Evolutionary conservation across 129 eudicot genomes (phyloP).

Genomic region (Scalesia atractyloides): DNA sequence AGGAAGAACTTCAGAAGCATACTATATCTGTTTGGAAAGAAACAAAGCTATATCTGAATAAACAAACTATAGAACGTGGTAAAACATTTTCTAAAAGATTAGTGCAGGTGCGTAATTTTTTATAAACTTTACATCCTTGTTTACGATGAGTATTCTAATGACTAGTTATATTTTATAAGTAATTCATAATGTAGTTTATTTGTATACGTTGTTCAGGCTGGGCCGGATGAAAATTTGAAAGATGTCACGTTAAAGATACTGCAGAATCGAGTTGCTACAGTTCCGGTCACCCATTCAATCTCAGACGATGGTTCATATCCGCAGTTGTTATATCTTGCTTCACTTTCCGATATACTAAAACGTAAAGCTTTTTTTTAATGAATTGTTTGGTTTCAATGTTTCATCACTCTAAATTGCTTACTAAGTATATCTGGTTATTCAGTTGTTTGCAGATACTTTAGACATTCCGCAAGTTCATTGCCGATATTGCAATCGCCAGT

Average conservation of each 20-base stretch:
- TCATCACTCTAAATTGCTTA: constrained; percentile 12
- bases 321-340: constrained; percentile 82
- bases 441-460: constrained; percentile 89
- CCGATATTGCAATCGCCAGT: constrained; percentile 82
- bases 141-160: background rate
- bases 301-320: constrained; percentile 75
- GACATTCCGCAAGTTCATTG: constrained; percentile 67
- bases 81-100: constrained; percentile 49
- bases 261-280: constrained; percentile 66
- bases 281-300: constrained; percentile 71
- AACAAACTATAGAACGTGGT: constrained; percentile 62
- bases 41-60: constrained; percentile 58
- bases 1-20: constrained; percentile 93
- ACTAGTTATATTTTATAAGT: background rate
- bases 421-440: constrained; percentile 35
- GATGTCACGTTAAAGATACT: constrained; percentile 69
- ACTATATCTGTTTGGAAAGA: constrained; percentile 98
- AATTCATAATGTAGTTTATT: background rate
- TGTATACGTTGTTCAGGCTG: constrained; percentile 58
- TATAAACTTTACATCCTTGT: constrained; percentile 13
- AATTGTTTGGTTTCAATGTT: background rate
- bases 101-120: constrained; percentile 54
- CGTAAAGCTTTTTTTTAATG: constrained; percentile 36
- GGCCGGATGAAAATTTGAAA: constrained; percentile 74
- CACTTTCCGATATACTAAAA: constrained; percentile 79